phyloP scores from a whole-genome alignment of 23 red algal genomes.

The Gracilaria gracilis region DNA sequence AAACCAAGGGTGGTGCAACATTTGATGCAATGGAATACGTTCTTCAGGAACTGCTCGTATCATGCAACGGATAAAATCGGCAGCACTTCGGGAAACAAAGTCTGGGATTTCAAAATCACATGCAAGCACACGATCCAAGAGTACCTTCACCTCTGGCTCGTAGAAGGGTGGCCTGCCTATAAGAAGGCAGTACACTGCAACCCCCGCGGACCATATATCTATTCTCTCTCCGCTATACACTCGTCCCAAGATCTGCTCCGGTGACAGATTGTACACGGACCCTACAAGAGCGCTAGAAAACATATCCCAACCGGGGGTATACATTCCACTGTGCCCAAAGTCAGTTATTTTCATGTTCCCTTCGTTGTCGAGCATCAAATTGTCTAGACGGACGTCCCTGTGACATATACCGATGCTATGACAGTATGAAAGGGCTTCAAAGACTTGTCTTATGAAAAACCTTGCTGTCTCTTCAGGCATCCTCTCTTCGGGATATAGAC shows the following conservation, averaged over 20 bases:
- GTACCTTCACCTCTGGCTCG: conserved; percentile 70
- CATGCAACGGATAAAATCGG: conserved; percentile 88
- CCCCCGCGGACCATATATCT: conserved; percentile 95
- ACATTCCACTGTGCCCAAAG: conserved; percentile 97
- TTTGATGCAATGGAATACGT: conserved; percentile 61
- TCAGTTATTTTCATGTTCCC: conserved; percentile 92
- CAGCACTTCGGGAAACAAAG: conserved; percentile 67
- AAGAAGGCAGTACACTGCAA: conserved; percentile 88
- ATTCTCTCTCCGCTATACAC: conserved; percentile 93
- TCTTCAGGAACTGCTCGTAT: conserved; percentile 79
- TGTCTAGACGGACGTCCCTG: conserved; percentile 94
- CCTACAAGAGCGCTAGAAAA: conserved; percentile 92
- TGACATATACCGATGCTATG: conserved; percentile 93
- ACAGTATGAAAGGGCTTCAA: conserved; percentile 88
- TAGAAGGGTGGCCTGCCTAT: conserved; percentile 96
- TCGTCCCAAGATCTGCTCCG: conserved; percentile 88
- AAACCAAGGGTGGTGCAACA: conserved; percentile 89
- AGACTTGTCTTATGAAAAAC: conserved; percentile 85
- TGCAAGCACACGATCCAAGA: conserved; percentile 77
- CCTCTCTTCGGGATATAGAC: conserved; percentile 81
- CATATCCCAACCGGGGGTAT: conserved; percentile 93
- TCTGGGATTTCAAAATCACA: conserved; percentile 78
- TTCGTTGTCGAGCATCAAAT: conserved; percentile 91
- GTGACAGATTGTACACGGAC: conserved; percentile 90
- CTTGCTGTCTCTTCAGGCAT: conserved; percentile 85